These are phyloP conservation scores for Kodamaea jinghongensis DNA, from an alignment of 805 yeast genomes.

Conservation along the genomic window DNA sequence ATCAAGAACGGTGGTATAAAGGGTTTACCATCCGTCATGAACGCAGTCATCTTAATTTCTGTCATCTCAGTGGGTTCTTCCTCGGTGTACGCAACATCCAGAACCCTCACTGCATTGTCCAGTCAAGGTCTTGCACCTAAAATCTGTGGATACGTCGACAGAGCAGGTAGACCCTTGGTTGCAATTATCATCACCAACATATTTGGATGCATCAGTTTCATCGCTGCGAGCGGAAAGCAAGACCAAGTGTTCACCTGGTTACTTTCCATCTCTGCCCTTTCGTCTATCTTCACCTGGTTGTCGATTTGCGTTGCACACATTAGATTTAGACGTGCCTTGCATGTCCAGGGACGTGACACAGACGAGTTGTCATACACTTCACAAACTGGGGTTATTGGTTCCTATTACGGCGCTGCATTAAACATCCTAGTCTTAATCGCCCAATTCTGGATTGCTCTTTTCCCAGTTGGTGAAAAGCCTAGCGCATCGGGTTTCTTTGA, in stretches of 20 bases:
- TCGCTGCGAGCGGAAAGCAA: conserved; percentile 41
- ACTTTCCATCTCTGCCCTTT: conserved; percentile 25
- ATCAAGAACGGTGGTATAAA: conserved; percentile 59
- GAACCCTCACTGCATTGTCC: conserved; percentile 62
- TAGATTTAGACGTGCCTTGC: conserved; percentile 25
- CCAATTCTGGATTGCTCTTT: conserved; percentile 27
- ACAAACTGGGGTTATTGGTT: conserved; percentile 25
- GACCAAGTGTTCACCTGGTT: conserved; percentile 25
- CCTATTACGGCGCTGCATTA: conserved; percentile 21
- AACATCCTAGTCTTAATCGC: conserved; percentile 22
- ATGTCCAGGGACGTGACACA: conserved; percentile 20
- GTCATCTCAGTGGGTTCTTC: conserved; percentile 72
- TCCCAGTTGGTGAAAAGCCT: conserved; percentile 23
- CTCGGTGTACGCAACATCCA: conserved; percentile 66
- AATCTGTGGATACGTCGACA: conserved; percentile 58
- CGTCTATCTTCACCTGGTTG: conserved; percentile 28
- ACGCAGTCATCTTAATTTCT: conserved; percentile 65
- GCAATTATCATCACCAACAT: conserved; percentile 50
- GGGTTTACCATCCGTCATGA: conserved; percentile 64
- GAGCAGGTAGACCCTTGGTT: conserved; percentile 64
- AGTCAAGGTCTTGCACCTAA: conserved; percentile 63
- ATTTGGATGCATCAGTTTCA: conserved; percentile 61
- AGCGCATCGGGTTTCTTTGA: conserved; percentile 23
- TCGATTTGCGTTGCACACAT: conserved; percentile 26
- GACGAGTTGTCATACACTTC: conserved; percentile 23